Base-by-base conservation (phyloP, 2,329 filamentous ascomycete species). In the Ambrosiella beaveri region DNA sequence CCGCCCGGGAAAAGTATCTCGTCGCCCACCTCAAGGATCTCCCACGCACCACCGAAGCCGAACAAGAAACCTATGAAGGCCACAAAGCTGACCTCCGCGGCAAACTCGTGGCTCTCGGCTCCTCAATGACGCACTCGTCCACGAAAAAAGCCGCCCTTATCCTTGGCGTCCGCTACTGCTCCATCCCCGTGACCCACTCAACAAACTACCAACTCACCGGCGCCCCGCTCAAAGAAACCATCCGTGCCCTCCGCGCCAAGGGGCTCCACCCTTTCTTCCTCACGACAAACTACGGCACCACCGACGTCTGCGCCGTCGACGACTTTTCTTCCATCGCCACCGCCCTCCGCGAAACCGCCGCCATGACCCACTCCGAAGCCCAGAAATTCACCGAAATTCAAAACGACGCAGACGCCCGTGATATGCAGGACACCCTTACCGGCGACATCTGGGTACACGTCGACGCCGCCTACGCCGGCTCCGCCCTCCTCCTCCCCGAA, bases 401-500 rank as follows among this genome's bases (percentile, higher is more conserved):
- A 3, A 39, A 8, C 13, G n/a, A 53, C 13, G 35, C 12, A 12
- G 66, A 65, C n/a, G 61, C 62, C 36, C 63, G 44, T 8, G n/a
- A 58, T 44, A 47, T 56, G 3, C 63, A 64, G 6, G 65, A 65
- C 52, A 62, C 63, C 0, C 63, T 66, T 8, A 17, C 15, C 44
- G 73, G 74, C 57, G 75, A 80, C 63, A 73, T 96, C 57, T 96
- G 91, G 90, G 85, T 95, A 17, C 91, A 97, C 70, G 80, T 96
- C 57, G 91, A 97, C 70, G 91, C 88, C 9, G 91, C 91, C 0
- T 96, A 95, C 69, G 91, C 91, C 0, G 91, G 91, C 1, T 82
- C 88, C 0, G 86, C 90, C 0, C 79, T 97, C 2, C 73, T 95
- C 2, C 83, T 86, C 19, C 85, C 88, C 2, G 88, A 95, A 68